These are phyloP conservation scores for Fusarium sublunatum DNA, from an alignment of 2,329 filamentous ascomycete species.

Conservation along the genomic window DNA sequence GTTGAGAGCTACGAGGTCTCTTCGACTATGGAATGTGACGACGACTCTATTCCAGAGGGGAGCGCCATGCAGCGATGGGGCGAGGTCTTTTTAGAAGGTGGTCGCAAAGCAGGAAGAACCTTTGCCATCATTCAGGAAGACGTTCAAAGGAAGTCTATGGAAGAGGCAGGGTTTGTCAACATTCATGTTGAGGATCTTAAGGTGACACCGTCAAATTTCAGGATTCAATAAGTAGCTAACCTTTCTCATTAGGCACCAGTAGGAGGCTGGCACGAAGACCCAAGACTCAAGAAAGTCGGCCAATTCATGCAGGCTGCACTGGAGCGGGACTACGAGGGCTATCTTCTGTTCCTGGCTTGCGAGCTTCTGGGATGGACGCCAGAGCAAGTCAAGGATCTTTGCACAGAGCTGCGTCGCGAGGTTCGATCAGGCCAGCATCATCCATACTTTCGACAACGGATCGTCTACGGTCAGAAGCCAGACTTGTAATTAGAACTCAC, in stretches of 20 bases:
- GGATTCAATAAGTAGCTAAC: neutral
- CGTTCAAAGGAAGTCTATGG: constrained; percentile 5
- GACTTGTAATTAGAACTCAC: neutral
- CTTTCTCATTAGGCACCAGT: neutral
- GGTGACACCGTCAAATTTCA: neutral
- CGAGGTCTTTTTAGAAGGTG: constrained; percentile 12
- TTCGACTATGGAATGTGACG: constrained; percentile 14
- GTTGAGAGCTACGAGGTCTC: constrained; percentile 16
- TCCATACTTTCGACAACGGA: constrained; percentile 22
- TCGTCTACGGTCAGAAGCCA: constrained; percentile 20
- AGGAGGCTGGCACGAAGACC: constrained; percentile 10
- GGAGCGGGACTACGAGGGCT: constrained; percentile 19
- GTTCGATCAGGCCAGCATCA: constrained; percentile 13
- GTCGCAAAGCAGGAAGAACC: constrained; percentile 3
- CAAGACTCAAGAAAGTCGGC: constrained; percentile 1
- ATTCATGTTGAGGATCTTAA: constrained; percentile 17
- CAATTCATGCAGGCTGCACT: constrained; percentile 15
- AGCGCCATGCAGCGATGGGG: constrained; percentile 18
- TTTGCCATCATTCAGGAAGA: constrained; percentile 14
- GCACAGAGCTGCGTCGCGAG: constrained; percentile 10
- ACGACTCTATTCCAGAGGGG: constrained; percentile 10
- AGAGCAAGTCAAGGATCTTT: constrained; percentile 2
- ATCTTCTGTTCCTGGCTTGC: constrained; percentile 17
- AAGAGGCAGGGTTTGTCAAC: constrained; percentile 12
- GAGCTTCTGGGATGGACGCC: constrained; percentile 14